These are phyloP conservation scores for Leishmania tropica DNA, from an alignment of 208 protist genomes.

Conservation along the genomic window DNA sequence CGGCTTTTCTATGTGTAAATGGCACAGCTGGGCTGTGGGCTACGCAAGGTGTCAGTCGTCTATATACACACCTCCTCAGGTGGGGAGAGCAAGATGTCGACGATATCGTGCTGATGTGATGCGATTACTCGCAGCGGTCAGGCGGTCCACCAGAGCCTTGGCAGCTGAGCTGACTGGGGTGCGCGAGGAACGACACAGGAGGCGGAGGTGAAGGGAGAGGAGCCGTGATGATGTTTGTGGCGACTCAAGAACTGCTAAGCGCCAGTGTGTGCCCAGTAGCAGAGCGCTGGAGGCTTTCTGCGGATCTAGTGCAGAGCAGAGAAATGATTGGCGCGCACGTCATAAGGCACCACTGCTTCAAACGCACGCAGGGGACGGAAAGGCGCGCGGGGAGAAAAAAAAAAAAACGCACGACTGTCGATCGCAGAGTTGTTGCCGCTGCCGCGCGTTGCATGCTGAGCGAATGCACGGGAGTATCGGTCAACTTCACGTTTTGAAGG, in stretches of 20 bases:
- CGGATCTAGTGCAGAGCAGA: background rate
- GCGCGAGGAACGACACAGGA: background rate
- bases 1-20: background rate
- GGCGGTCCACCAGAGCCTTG: background rate
- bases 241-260: background rate
- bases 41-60: background rate
- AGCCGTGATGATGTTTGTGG: background rate
- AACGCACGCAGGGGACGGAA: background rate
- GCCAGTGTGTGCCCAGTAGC: background rate
- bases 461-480: background rate
- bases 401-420: background rate
- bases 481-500: background rate
- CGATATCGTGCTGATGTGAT: background rate
- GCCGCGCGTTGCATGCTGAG: background rate
- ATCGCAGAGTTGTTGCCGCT: background rate
- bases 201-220: background rate
- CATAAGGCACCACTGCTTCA: background rate
- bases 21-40: background rate
- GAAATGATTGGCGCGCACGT: background rate
- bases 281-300: background rate
- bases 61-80: background rate
- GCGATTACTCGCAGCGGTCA: background rate
- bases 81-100: background rate
- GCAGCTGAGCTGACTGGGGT: background rate
- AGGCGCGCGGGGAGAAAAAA: background rate